Conservation (phyloP, 345 rosid genomes). For the Odontarrhena argentea region DNA sequence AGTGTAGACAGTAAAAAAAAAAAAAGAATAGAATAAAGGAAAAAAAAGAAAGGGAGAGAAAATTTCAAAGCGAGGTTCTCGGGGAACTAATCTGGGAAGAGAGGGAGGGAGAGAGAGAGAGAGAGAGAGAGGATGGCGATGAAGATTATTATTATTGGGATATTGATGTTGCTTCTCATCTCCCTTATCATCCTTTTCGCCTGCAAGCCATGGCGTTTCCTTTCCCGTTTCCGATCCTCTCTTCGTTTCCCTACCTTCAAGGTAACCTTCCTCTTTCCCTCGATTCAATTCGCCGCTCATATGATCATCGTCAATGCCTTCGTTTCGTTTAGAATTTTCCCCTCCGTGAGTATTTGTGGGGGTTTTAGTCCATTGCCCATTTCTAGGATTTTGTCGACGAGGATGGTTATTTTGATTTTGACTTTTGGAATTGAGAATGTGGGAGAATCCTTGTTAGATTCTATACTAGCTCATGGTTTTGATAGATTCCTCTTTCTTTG, state of each 20-base stretch:
- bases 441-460: slow-evolving; percentile 22
- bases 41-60: slow-evolving; percentile 44
- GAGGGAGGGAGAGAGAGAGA: slow-evolving; percentile 45
- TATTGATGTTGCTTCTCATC: slow-evolving; percentile 63
- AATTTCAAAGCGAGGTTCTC: slow-evolving; percentile 84
- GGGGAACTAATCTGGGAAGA: slow-evolving; percentile 53
- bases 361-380: neutral
- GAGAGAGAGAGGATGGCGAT: slow-evolving; percentile 51
- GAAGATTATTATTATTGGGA: slow-evolving; percentile 51
- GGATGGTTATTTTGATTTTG: neutral
- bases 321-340: neutral
- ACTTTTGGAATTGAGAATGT: slow-evolving; percentile 28
- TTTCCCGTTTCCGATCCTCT: slow-evolving; percentile 51
- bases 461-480: slow-evolving; percentile 17
- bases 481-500: slow-evolving; percentile 4
- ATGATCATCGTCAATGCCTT: slow-evolving; percentile 27
- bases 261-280: slow-evolving; percentile 45
- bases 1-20: slow-evolving; percentile 11
- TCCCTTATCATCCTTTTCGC: slow-evolving; percentile 65
- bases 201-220: slow-evolving; percentile 91
- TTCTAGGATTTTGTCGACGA: neutral
- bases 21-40: neutral
- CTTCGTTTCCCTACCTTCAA: slow-evolving; percentile 52
- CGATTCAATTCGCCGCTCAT: slow-evolving; percentile 1
- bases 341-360: neutral